Evolutionary conservation across 2,329 filamentous ascomycete species (phyloP).

Genomic region (Trichoderma breve): DNA sequence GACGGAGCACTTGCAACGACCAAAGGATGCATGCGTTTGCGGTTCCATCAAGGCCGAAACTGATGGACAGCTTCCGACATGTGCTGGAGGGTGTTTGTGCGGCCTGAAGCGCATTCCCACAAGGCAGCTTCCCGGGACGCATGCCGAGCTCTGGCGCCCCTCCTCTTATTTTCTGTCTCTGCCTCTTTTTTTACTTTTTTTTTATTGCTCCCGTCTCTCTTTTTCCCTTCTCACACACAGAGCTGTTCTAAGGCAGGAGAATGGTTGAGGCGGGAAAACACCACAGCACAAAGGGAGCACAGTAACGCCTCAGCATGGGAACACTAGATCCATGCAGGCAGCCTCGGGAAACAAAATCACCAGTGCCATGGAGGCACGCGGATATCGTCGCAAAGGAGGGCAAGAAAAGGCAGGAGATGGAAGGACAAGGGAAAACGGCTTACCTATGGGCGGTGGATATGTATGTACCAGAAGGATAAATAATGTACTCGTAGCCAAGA

Average conservation of each 20-base stretch:
- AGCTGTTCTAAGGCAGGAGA: not conserved
- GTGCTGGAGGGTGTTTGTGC: not conserved
- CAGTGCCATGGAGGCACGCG: constrained; percentile 28
- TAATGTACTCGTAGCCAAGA: not conserved
- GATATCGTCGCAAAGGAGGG: constrained; percentile 22
- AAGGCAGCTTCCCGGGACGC: not conserved
- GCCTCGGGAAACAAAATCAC: constrained; percentile 30
- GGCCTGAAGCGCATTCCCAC: not conserved
- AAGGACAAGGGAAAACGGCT: constrained; percentile 23
- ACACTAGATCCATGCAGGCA: constrained; percentile 35
- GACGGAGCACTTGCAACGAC: constrained; percentile 14
- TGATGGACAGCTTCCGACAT: not conserved
- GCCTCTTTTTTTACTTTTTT: not conserved
- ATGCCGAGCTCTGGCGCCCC: not conserved
- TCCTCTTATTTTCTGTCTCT: not conserved
- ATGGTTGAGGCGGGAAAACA: constrained; percentile 3
- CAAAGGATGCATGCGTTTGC: constrained; percentile 7
- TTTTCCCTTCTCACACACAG: not conserved
- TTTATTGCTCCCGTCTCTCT: not conserved
- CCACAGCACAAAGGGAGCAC: constrained; percentile 4
- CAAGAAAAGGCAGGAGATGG: constrained; percentile 26
- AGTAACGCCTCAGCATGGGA: constrained; percentile 22
- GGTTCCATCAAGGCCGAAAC: constrained; percentile 8
- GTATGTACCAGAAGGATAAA: not conserved
- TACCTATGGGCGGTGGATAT: constrained; percentile 24